phyloP scores from a whole-genome alignment of 352 stramenopile species.

The Blastocystis sp. region DNA sequence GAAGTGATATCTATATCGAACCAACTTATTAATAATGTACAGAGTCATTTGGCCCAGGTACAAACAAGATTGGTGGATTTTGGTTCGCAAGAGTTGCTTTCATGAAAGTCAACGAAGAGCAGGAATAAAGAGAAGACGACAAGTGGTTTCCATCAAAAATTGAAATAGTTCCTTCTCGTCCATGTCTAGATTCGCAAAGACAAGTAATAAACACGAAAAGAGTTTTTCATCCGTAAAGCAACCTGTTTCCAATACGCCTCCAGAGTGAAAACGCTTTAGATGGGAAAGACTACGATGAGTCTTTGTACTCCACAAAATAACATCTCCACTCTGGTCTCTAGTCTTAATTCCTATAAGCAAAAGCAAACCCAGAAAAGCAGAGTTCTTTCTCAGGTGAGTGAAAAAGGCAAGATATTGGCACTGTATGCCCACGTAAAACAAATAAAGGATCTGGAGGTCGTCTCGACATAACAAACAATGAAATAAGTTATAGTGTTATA shows the following conservation, averaged over 20 bases:
- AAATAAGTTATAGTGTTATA: neutral
- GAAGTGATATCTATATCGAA: neutral
- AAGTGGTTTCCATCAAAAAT: neutral
- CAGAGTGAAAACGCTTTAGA: neutral
- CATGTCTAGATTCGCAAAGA: neutral
- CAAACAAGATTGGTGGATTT: neutral
- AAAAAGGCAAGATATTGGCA: neutral
- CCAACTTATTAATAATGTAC: neutral
- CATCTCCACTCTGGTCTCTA: slow-evolving; percentile 4
- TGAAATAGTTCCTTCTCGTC: neutral
- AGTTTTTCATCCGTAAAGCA: neutral
- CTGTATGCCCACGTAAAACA: neutral
- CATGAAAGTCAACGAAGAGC: slow-evolving; percentile 32
- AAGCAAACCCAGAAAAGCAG: neutral
- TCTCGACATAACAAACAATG: neutral
- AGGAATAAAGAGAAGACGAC: neutral
- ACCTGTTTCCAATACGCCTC: neutral
- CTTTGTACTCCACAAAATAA: slow-evolving; percentile 19
- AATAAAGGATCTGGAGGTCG: slow-evolving; percentile 5
- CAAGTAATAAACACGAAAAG: slow-evolving; percentile 4
- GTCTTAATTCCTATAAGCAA: neutral
- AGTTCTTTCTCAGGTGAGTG: neutral
- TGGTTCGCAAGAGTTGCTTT: neutral
- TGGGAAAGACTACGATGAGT: neutral
- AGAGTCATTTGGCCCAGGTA: slow-evolving; percentile 4